These are phyloP conservation scores for Fraxinus sp. DNA, from an alignment of 305 asterid genomes.

Conservation along the genomic window DNA sequence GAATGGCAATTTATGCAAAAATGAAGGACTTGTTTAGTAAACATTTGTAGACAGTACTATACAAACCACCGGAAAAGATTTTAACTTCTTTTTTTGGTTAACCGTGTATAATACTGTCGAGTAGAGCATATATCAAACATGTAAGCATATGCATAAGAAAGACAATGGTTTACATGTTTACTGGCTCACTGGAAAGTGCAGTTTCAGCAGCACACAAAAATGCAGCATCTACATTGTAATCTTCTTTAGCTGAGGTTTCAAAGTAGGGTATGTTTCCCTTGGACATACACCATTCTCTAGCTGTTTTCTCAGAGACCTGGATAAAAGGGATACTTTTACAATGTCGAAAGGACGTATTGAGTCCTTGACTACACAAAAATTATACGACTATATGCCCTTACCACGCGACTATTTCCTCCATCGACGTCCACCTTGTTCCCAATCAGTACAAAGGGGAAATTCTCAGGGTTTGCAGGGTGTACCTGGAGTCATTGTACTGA, in stretches of 20 bases:
- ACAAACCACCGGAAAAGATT: background rate
- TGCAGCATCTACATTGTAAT: conserved; percentile 62
- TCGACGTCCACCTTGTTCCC: conserved; percentile 78
- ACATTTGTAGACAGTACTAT: background rate
- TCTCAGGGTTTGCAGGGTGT: conserved; percentile 56
- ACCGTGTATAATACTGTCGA: background rate
- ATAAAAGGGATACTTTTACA: background rate
- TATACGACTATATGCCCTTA: conserved; percentile 10
- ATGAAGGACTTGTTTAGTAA: background rate
- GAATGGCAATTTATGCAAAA: background rate
- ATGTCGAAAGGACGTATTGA: background rate
- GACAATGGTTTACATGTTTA: conserved; percentile 40
- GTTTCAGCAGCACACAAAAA: conserved; percentile 54
- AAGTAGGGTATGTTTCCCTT: conserved; percentile 71
- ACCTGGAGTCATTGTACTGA: conserved; percentile 39
- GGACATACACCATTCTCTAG: conserved; percentile 63
- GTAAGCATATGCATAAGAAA: no score
- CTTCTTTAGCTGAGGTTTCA: conserved; percentile 85
- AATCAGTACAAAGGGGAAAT: conserved; percentile 68
- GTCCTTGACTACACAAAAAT: background rate
- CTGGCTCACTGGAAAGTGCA: conserved; percentile 52
- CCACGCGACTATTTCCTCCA: conserved; percentile 65
- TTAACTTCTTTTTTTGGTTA: background rate
- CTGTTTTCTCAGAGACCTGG: conserved; percentile 63
- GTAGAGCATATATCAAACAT: background rate